Base-by-base conservation (phyloP, 2,329 filamentous ascomycete species). In the Talaromyces sp. region DNA sequence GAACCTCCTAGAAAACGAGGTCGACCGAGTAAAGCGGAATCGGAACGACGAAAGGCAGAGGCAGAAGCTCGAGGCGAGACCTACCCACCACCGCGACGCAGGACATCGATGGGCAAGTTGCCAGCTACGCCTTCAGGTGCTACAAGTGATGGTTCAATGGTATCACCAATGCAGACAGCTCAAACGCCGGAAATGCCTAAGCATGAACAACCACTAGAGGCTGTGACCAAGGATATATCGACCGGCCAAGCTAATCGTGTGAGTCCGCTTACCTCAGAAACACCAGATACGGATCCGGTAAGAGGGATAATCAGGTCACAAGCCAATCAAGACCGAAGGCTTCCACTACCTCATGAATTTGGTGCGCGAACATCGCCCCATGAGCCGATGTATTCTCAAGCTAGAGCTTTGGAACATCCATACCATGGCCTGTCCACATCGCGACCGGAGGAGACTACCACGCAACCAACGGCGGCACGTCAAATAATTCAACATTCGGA, bases 11-110 rank as follows among this genome's bases (percentile, higher is more conserved):
- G 76, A 53, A 80, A 80, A 75, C 73, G 79, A 63, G 78, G 78
- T n/a, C 76, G 78, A 17, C 78, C 78, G 65, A 80, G 73, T 67
- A 80, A 80, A 71, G 72, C 72, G 38, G 78, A 80, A 66, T 72
- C 75, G 3, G 77, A 79, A 67, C 74, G 77, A 58, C 77, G 78
- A 38, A 77, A 72, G 66, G 71, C 73, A 27, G 72, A 71, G 53
- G 77, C 78, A 45, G 76, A 79, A 68, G 74, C 76, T 40, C 75
- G 74, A 36, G 77, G 78, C 17, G 77, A 79, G 68, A 70, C 70
- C 17, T 80, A 79, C 66, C 77, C 77, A n/a, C 72, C 75, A 15
- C 61, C 61, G n/a, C 71, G 75, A 10, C 71, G 75, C 36, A 68
- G 74, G 29, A 68, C 70, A 10, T 68, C 68, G 15, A 75, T 72